Base-by-base conservation (phyloP, 192 early-diverging fungal species). In the Coemansia sp. region DNA sequence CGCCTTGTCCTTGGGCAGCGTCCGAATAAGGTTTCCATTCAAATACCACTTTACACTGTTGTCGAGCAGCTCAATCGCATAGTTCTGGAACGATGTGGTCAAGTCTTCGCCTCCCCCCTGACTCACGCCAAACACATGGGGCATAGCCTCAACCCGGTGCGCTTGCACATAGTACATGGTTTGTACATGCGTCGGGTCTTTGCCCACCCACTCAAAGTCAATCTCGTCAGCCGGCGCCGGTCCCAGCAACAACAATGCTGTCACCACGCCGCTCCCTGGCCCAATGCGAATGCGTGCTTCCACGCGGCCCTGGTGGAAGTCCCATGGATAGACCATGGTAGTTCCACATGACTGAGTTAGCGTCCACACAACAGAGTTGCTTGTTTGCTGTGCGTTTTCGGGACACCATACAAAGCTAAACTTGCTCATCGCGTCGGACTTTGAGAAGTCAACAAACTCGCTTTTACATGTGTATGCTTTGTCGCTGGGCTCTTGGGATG, bases 121-220 rank as follows among this genome's bases (percentile, higher is more conserved):
- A 42, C 40, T 37, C 14, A 62, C 68, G 3, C 66, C 66, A 44
- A 69, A 63, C 34, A 65, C 52, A 26, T 64, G 57, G 12, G 72
- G 66, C 14, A 69, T 55, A 4, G 63, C 17, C 9, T 74, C 72
- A 0, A 83, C 68, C 2, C 71, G 74, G 20, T 74, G 59, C 10
- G 75, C 69, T 25, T 75, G 63, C 12, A 81, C 73, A 60, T 83
- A 86, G 53, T 84, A 86, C 61, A 74, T 85, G 17, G 80, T 75
- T 54, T 82, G 81, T 7, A 69, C 82, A 28, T 77, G 62, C 8
- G 68, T 71, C 12, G 68, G 49, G 23, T 83, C 56, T 37, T 81
- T 72, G 22, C 87, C 87, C 19, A 88, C 82, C 82, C 82, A 86
- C 59, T 88, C 87, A 53, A 74, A 82, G 58, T 88, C 87, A 23